Evolutionary conservation across 2,329 filamentous ascomycete species (phyloP).

Genomic region (Cladobotryum protrusum): DNA sequence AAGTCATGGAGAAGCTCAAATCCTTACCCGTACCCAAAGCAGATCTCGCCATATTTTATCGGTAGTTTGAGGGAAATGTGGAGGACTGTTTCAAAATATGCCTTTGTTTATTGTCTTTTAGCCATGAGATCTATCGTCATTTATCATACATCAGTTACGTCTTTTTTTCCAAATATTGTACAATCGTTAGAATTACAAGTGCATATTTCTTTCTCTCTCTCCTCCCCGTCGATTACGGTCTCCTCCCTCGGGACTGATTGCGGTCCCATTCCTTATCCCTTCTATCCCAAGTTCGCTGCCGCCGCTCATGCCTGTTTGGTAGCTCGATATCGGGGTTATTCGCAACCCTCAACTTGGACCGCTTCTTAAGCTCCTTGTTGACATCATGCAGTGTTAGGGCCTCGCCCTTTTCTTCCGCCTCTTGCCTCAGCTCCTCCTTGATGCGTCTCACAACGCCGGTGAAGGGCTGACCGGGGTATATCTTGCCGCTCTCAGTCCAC

Average conservation of each 20-base stretch:
- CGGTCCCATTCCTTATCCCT: slow-evolving; percentile 3
- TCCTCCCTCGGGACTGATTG: neutral
- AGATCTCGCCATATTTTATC: slow-evolving; percentile 50
- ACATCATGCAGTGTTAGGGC: slow-evolving; percentile 21
- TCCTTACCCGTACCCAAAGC: slow-evolving; percentile 45
- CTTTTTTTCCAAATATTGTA: slow-evolving; percentile 20
- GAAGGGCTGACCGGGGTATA: slow-evolving; percentile 48
- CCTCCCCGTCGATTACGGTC: too few species aligned
- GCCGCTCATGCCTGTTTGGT: slow-evolving; percentile 30
- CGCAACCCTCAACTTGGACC: slow-evolving; percentile 23
- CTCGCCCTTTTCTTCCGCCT: slow-evolving; percentile 28
- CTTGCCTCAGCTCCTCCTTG: slow-evolving; percentile 30
- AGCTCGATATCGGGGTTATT: slow-evolving; percentile 38
- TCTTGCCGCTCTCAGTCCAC: slow-evolving; percentile 42
- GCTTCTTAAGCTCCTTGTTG: slow-evolving; percentile 22
- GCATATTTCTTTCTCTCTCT: too few species aligned
- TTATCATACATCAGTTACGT: slow-evolving; percentile 7
- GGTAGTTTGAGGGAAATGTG: slow-evolving; percentile 26
- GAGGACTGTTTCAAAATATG: neutral
- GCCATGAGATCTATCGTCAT: slow-evolving; percentile 2
- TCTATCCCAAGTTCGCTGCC: slow-evolving; percentile 17
- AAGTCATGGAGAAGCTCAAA: slow-evolving; percentile 64
- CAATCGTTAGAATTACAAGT: slow-evolving; percentile 16
- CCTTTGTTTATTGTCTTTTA: slow-evolving; percentile 2
- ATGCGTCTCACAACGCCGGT: slow-evolving; percentile 43